Conservation (phyloP, 2,329 filamentous ascomycete species). For the Colletotrichum sansevieriae region DNA sequence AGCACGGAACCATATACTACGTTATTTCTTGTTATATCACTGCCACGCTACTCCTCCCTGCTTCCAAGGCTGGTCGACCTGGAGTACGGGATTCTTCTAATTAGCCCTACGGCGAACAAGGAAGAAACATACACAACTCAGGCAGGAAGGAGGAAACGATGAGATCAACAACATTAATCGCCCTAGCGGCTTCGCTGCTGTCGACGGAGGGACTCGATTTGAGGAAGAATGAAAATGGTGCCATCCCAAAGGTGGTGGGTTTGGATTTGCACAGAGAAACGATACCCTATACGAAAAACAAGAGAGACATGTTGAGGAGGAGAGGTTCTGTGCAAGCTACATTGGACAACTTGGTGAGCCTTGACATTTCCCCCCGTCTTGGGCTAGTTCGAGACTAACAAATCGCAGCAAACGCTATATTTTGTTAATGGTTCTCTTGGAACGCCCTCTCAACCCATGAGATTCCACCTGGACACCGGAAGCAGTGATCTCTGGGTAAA, state of each 20-base stretch:
- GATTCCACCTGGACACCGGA: constrained; percentile 75
- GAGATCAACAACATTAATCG: constrained; percentile 51
- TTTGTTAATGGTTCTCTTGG: constrained; percentile 73
- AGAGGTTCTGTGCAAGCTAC: constrained; percentile 57
- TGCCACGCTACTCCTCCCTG: neutral
- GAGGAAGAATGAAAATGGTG: constrained; percentile 48
- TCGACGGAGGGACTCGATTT: constrained; percentile 48
- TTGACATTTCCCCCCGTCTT: neutral
- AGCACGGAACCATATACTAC: constrained; percentile 3
- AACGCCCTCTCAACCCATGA: constrained; percentile 69
- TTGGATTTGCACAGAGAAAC: constrained; percentile 58
- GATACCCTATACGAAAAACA: constrained; percentile 38
- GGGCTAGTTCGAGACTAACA: constrained; percentile 28
- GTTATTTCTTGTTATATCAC: constrained; percentile 29
- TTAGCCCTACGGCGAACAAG: constrained; percentile 2
- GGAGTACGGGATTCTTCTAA: neutral
- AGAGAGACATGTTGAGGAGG: constrained; percentile 50
- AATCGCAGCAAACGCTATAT: constrained; percentile 69
- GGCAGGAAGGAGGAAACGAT: constrained; percentile 46
- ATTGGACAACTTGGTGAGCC: constrained; percentile 68
- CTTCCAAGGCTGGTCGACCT: constrained; percentile 9
- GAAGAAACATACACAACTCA: neutral
- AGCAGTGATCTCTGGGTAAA: constrained; percentile 82
- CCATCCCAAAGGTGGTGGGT: constrained; percentile 58
- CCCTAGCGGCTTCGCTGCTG: constrained; percentile 48